These are phyloP conservation scores for Quercus ilex DNA, from an alignment of 306 rosid species.

Conservation along the genomic window DNA sequence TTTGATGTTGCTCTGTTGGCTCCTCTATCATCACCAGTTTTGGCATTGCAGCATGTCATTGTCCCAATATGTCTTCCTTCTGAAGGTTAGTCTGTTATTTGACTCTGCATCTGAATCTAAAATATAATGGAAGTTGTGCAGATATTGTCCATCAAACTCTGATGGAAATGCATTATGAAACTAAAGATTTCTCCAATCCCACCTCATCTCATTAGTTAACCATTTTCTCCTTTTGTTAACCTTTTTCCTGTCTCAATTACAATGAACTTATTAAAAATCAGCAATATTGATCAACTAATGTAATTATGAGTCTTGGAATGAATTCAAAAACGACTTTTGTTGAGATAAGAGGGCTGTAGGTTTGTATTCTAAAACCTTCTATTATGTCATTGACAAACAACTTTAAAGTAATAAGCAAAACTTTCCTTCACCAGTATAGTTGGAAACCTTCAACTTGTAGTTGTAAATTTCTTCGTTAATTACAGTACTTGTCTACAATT, in stretches of 20 bases:
- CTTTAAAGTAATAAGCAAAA: background rate
- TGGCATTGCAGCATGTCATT: constrained; percentile 74
- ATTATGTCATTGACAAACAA: background rate
- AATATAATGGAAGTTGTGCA: background rate
- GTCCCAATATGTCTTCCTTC: constrained; percentile 40
- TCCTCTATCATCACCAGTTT: constrained; percentile 78
- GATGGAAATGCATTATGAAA: background rate
- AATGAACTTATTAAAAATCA: background rate
- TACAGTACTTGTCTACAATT: background rate
- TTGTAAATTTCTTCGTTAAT: background rate
- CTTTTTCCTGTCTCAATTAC: background rate
- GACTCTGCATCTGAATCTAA: constrained; percentile 4
- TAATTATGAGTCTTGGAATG: background rate
- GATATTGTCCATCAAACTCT: background rate
- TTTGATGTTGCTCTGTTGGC: constrained; percentile 75
- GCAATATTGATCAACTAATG: background rate
- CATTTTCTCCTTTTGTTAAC: background rate
- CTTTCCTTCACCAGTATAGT: background rate
- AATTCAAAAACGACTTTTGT: background rate
- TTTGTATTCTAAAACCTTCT: background rate
- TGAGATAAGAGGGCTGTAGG: background rate
- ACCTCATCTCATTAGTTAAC: background rate
- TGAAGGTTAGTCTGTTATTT: constrained; percentile 52
- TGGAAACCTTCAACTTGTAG: background rate
- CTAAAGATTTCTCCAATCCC: background rate